A percentile compares a stretch with the other conserved stretches of the same genome.
These are phyloP conservation scores for Ophiocordyceps camponoti-floridani DNA, from an alignment of 2,329 filamentous ascomycete species.

Conservation along the genomic window DNA sequence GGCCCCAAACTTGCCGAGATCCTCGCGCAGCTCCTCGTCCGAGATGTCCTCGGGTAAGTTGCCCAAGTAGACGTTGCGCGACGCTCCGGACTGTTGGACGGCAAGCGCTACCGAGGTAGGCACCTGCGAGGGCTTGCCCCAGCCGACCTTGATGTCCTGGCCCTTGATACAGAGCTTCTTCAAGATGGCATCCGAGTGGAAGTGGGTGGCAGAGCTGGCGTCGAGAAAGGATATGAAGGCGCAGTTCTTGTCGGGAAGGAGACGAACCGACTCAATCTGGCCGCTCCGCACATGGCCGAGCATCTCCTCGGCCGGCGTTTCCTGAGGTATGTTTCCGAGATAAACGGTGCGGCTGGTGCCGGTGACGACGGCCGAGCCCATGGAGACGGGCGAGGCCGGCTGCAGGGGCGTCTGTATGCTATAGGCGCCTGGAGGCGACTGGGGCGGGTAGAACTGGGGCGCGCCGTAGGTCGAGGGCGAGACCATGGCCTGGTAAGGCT, in stretches of 20 bases:
- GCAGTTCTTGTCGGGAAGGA: constrained; percentile 97
- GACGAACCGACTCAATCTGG: constrained; percentile 95
- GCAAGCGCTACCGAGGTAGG: constrained; percentile 94
- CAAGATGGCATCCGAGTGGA: constrained; percentile 98
- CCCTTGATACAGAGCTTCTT: constrained; percentile 98
- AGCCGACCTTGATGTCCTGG: constrained; percentile 98
- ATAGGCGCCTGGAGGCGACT: constrained; percentile 71
- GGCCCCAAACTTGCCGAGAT: constrained; percentile 86
- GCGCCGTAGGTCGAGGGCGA: constrained; percentile 72
- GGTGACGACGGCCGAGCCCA: constrained; percentile 64
- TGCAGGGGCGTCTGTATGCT: constrained; percentile 36
- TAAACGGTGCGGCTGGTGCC: constrained; percentile 95
- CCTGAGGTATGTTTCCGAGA: constrained; percentile 92
- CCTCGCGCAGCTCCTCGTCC: constrained; percentile 85
- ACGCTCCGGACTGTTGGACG: constrained; percentile 92
- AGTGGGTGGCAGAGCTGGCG: constrained; percentile 92
- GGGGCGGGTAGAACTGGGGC: constrained; percentile 70
- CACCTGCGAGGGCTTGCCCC: constrained; percentile 96
- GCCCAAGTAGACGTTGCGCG: constrained; percentile 90
- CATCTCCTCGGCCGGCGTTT: constrained; percentile 93
- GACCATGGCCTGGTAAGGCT: constrained; percentile 69
- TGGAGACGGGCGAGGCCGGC: constrained; percentile 57
- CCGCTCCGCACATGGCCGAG: constrained; percentile 90
- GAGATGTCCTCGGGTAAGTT: constrained; percentile 80
- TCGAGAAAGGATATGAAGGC: constrained; percentile 99